Percentiles rank a stretch among this genome's conserved stretches.
phyloP scores from a whole-genome alignment of 495 filamentous ascomycete species.

The Cladorrhinum samala region DNA sequence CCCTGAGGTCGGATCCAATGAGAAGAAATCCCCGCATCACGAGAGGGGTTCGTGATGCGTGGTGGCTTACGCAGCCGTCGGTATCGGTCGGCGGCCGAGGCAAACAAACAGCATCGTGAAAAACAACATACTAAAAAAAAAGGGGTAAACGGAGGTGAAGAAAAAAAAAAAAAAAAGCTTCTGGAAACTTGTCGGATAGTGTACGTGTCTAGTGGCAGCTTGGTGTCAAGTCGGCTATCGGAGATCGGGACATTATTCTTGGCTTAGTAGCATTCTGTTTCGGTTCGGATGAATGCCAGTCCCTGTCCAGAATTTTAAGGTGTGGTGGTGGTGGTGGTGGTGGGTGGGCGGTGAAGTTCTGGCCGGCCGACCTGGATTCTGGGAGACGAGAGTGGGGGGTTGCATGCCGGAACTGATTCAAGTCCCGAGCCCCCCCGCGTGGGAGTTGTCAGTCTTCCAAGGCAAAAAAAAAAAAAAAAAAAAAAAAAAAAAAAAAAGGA shows the following conservation, averaged over 20 bases:
- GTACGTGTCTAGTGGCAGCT: neutral
- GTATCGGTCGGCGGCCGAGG: neutral
- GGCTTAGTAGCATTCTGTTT: neutral
- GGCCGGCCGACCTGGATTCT: neutral
- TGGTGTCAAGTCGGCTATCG: conserved; percentile 1
- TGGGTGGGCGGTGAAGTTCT: neutral
- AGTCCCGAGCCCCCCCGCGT: neutral
- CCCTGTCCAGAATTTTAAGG: too few relatives aligned
- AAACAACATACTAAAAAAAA: neutral
- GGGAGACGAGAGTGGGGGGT: neutral
- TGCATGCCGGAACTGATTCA: neutral
- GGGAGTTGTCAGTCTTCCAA: too few relatives aligned
- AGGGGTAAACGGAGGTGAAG: neutral
- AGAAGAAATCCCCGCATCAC: conserved; percentile 10
- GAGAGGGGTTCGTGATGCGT: conserved; percentile 18
- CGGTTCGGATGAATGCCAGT: too few relatives aligned
- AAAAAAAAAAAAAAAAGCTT: neutral
- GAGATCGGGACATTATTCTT: conserved; percentile 1
- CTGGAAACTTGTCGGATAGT: neutral
- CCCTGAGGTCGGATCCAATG: conserved; percentile 13
- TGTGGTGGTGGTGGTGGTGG: neutral
- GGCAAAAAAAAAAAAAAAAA: too few relatives aligned
- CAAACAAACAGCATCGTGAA: neutral
- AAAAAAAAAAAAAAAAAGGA: too few relatives aligned
- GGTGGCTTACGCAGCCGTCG: neutral